phyloP scores from a whole-genome alignment of 805 yeast species.

The Metschnikowia lachancei region DNA sequence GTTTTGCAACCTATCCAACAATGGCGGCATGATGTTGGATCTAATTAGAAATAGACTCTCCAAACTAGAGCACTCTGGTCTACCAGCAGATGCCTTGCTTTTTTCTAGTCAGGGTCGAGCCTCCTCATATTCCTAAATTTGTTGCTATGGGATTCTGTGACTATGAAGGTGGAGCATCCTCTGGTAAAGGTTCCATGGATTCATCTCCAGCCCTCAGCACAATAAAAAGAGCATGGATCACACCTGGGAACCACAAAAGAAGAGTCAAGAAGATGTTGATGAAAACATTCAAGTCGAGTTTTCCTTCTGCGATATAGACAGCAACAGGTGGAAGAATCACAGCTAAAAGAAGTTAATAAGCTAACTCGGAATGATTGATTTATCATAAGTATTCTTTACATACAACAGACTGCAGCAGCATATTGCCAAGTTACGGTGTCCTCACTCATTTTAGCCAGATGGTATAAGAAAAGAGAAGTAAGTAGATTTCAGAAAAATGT shows the following conservation, averaged over 20 bases:
- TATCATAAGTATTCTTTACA: not conserved
- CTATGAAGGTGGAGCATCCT: not conserved
- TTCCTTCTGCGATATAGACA: slow-evolving; percentile 8
- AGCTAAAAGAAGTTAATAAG: slow-evolving; percentile 6
- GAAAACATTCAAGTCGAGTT: slow-evolving; percentile 1
- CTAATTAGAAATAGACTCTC: not conserved
- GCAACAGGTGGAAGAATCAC: slow-evolving; percentile 9
- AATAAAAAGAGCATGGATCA: slow-evolving; percentile 7
- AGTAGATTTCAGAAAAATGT: not conserved
- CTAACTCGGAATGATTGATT: not conserved
- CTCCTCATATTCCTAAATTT: not conserved
- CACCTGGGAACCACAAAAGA: slow-evolving; percentile 13
- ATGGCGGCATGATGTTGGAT: slow-evolving; percentile 6
- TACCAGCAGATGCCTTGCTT: slow-evolving; percentile 2
- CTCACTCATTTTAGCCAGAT: slow-evolving; percentile 12
- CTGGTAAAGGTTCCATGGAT: not conserved
- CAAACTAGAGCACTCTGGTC: slow-evolving; percentile 4
- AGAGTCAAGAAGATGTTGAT: slow-evolving; percentile 9
- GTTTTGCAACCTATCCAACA: slow-evolving; percentile 8
- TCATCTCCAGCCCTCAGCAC: not conserved
- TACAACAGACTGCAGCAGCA: slow-evolving; percentile 10
- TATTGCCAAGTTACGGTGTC: slow-evolving; percentile 9
- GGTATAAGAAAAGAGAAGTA: slow-evolving; percentile 5
- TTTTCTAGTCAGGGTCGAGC: not conserved
- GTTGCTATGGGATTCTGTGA: not conserved